Evolutionary conservation across 78 protist genomes (phyloP).

Genomic region (Carpediemonas membranifera): DNA sequence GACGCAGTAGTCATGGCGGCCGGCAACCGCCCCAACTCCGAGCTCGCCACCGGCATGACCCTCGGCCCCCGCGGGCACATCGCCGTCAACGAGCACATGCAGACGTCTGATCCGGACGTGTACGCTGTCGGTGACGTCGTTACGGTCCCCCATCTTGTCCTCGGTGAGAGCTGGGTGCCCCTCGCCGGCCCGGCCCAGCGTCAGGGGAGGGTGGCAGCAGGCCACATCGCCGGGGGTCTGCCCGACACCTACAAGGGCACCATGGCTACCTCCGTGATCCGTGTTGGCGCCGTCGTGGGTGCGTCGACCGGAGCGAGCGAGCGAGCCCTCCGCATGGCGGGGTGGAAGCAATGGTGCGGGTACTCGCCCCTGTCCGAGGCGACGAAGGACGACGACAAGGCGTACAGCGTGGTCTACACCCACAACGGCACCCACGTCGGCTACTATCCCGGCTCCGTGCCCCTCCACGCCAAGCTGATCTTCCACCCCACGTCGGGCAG

Average conservation of each 20-base stretch:
- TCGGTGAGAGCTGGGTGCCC: neutral
- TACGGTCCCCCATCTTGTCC: neutral
- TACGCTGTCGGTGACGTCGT: slow-evolving; percentile 42
- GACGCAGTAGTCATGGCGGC: neutral
- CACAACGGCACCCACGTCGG: neutral
- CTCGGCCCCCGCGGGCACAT: neutral
- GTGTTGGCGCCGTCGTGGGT: neutral
- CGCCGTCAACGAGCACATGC: slow-evolving; percentile 14
- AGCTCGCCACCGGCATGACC: neutral
- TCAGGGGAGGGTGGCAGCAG: neutral
- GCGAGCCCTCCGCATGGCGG: neutral
- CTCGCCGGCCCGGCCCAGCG: neutral
- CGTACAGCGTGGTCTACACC: neutral
- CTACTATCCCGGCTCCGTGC: neutral
- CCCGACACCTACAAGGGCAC: neutral
- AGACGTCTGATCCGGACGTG: slow-evolving; percentile 24
- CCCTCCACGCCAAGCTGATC: neutral
- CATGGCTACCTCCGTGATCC: neutral
- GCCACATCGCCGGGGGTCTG: neutral
- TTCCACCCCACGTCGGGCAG: neutral
- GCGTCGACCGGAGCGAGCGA: no score
- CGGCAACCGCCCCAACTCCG: neutral
- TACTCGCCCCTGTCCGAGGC: no score
- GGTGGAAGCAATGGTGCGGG: no score
- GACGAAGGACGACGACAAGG: neutral